These are phyloP conservation scores for Penicillium pulvis DNA, from an alignment of 495 filamentous ascomycete species.

Conservation along the genomic window DNA sequence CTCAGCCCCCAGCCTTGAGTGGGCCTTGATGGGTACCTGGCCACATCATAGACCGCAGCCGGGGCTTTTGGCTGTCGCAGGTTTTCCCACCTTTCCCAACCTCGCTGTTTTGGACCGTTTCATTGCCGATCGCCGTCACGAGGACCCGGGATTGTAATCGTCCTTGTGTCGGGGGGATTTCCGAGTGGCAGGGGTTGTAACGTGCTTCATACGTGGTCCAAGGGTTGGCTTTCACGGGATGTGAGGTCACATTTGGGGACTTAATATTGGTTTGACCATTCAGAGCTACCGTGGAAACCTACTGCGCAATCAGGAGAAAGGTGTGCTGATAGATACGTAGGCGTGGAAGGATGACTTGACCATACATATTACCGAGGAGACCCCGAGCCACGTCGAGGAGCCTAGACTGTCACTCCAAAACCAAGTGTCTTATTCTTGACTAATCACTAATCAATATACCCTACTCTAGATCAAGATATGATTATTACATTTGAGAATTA, in stretches of 20 bases:
- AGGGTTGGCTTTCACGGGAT: background rate
- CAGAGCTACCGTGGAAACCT: background rate
- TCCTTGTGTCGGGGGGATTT: background rate
- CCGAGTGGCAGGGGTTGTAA: background rate
- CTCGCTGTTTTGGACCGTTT: constrained; percentile 8
- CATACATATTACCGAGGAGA: background rate
- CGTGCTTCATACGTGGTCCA: background rate
- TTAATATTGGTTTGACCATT: background rate
- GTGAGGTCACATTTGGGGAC: background rate
- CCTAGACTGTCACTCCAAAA: background rate
- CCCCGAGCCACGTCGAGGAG: background rate
- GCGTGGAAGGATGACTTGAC: background rate
- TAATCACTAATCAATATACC: too few species aligned
- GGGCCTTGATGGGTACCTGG: constrained; percentile 27
- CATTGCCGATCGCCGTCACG: constrained; percentile 11
- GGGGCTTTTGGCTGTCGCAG: constrained; percentile 2
- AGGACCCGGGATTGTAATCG: constrained; percentile 4
- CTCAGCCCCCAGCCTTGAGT: constrained; percentile 25
- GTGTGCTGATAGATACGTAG: constrained; percentile 1
- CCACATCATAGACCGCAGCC: constrained; percentile 18
- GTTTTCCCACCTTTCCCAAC: constrained; percentile 6
- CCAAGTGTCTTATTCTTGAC: background rate
- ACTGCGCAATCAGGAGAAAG: background rate
- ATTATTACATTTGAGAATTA: too few species aligned
- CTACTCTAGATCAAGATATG: too few species aligned